Base-by-base conservation (phyloP, 1,284 basidiomycete species). In the Ustilago tritici region DNA sequence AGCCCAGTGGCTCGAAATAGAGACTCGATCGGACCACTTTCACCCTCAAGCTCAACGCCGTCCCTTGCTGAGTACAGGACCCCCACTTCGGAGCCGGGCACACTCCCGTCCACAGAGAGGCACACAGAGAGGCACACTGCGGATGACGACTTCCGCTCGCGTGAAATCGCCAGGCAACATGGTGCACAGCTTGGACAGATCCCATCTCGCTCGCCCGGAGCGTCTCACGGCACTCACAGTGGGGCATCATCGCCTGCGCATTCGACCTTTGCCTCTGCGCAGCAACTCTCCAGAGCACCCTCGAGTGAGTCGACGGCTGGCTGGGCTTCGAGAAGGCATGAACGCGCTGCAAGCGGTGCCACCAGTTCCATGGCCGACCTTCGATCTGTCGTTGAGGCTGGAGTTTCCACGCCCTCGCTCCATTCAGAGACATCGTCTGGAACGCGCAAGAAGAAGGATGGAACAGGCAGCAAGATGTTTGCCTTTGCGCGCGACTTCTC, bases 401-500 rank as follows among this genome's bases (percentile, higher is more conserved):
- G 56, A 1, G 61, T 63, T 14, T 66, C 66, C 7, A 70, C 72
- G 0, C 52, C 67, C n/a, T 75, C 72, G 4, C 60, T 75, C 10
- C 53, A 65, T 17, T 76, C 73, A 9, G 73, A 76, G 56, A 36
- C 61, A 2, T 70, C 73, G 3, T 61, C 73, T 2, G 49, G 59
- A 10, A 68, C 57, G 14, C 62, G 58, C 35, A 76, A 65, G 58
- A 76, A 71, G 65, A 71, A 72, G 35, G 68, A 68, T 5, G 62
- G 61, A 0, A 28, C 66, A 0, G 66, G 75, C 28, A 72, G 64
- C 66, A 77, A 73, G 55, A 63, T 77, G 58, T 55, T 72, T 10
- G 54, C 75, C 9, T 77, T 77, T 53, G 70, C 69, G 5, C 69
- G 69, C 4, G 74, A 76, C 23, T 54, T 71, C 7, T 31, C 60